Conservation (phyloP, 208 protist species). For the Strigomonas culicis region DNA sequence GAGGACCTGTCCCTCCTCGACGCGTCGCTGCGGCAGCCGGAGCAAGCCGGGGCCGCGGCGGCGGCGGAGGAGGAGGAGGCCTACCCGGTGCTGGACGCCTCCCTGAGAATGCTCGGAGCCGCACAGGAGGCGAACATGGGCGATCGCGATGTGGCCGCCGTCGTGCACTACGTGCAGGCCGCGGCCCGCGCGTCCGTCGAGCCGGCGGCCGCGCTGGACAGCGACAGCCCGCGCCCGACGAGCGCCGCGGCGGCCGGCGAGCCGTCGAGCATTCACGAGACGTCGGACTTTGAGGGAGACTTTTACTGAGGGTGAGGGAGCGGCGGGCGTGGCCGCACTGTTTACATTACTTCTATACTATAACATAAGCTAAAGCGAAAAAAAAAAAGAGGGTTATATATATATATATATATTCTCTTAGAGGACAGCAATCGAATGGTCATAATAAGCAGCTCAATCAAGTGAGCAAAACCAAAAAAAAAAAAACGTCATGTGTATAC, state of each 20-base stretch:
- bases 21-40: constrained; percentile 38
- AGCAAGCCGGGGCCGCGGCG: neutral
- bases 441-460: neutral
- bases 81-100: constrained; percentile 72
- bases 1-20: constrained; percentile 67
- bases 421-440: neutral
- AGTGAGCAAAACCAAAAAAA: neutral
- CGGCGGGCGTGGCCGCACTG: no score
- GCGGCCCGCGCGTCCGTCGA: no score
- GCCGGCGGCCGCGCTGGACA: no score
- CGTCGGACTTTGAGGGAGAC: constrained; percentile 7
- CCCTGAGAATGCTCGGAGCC: constrained; percentile 68
- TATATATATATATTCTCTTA: no score
- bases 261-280: neutral
- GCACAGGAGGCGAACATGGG: constrained; percentile 68
- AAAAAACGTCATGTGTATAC: no score
- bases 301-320: constrained; percentile 5
- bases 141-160: constrained; percentile 67
- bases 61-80: constrained; percentile 45
- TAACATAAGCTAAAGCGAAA: constrained; percentile 2
- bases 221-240: neutral
- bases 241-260: neutral
- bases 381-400: no score
- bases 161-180: constrained; percentile 79
- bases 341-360: neutral